Evolutionary conservation across 108 stramenopile species (phyloP).

Genomic region (Aurantiochytrium sp.): DNA sequence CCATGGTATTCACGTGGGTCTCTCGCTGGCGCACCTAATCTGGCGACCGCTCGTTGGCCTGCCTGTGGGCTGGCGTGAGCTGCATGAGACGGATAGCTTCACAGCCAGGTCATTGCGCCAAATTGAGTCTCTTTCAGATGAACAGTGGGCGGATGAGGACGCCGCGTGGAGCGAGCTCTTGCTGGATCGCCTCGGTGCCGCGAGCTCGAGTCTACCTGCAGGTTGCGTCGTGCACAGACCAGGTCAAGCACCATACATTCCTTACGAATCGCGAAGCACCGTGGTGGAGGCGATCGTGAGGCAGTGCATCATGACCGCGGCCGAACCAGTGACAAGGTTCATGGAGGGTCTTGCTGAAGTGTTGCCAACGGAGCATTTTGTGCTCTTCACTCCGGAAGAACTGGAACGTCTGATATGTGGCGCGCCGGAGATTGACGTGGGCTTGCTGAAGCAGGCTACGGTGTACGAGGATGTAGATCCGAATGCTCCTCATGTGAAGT

Average conservation of each 20-base stretch:
- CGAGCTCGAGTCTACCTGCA: background rate
- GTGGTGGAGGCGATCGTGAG: background rate
- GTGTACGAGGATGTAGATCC: conserved; percentile 43
- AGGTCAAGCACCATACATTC: background rate
- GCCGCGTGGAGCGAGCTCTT: conserved; percentile 17
- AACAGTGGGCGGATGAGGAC: background rate
- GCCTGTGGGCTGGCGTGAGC: conserved; percentile 22
- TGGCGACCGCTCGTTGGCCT: conserved; percentile 46
- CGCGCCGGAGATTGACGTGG: conserved; percentile 45
- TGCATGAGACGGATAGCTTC: background rate
- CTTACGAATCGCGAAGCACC: background rate
- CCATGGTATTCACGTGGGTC: conserved; percentile 28
- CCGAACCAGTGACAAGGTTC: conserved; percentile 24
- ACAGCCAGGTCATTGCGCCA: background rate
- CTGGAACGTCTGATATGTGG: conserved; percentile 48
- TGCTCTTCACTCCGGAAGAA: conserved; percentile 52
- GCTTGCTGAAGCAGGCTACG: conserved; percentile 37
- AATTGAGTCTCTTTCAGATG: background rate
- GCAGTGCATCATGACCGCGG: background rate
- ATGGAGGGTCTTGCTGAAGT: conserved; percentile 44
- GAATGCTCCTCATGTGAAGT: conserved; percentile 29
- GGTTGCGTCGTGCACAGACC: background rate
- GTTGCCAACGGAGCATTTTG: conserved; percentile 40
- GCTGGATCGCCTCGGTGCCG: background rate
- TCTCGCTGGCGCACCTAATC: conserved; percentile 29